phyloP scores from a whole-genome alignment of 2,329 filamentous ascomycete species.

The Teratosphaeria pseudoeucalypti region DNA sequence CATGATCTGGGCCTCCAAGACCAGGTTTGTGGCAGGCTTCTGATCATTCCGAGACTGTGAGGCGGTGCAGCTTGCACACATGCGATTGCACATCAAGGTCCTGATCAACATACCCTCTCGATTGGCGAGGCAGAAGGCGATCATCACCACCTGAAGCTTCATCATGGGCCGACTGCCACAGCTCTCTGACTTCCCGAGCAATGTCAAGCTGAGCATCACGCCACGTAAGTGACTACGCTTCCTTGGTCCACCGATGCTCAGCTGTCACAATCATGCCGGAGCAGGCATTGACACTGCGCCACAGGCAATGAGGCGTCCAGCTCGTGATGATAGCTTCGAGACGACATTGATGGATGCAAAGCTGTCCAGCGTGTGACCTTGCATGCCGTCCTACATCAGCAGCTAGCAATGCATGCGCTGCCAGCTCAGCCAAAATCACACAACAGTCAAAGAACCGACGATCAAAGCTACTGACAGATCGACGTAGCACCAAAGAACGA shows the following conservation, averaged over 20 bases:
- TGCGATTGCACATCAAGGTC: neutral
- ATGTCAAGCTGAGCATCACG: conserved; percentile 32
- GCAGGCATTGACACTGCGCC: neutral
- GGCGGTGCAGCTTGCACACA: neutral
- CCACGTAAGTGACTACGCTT: conserved; percentile 30
- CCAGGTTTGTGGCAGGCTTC: neutral
- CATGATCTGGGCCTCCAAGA: neutral
- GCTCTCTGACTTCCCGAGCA: conserved; percentile 32
- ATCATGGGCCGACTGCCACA: conserved; percentile 32
- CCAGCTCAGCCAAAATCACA: neutral
- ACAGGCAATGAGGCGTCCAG: neutral
- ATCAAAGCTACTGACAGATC: neutral
- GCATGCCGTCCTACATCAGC: neutral
- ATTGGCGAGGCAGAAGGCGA: neutral
- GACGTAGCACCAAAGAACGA: conserved; percentile 36
- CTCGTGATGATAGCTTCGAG: neutral
- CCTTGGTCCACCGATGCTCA: neutral
- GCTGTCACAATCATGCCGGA: neutral
- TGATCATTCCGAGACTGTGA: neutral
- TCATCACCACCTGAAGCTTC: neutral
- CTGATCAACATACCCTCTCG: neutral
- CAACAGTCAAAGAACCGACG: neutral
- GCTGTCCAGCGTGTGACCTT: too few relatives aligned
- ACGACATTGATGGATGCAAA: neutral
- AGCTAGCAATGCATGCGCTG: neutral